Evolutionary conservation across 108 stramenopile species (phyloP).

Genomic region (Cyclotella atomus): DNA sequence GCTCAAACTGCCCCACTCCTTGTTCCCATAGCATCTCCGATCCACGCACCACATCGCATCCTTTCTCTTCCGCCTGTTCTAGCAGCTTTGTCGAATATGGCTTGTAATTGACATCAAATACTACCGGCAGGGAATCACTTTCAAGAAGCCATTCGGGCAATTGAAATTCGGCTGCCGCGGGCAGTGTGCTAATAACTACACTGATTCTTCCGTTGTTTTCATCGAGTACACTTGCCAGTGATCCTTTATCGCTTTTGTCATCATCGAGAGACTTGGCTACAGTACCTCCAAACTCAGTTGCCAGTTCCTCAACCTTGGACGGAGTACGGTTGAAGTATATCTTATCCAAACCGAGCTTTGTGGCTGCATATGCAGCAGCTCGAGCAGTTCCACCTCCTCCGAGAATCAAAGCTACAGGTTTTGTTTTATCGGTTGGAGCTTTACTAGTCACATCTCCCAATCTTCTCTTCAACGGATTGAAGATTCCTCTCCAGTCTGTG

Average conservation of each 20-base stretch:
- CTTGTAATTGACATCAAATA: conserved; percentile 97
- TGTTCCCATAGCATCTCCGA: conserved; percentile 99
- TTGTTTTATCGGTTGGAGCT: conserved; percentile 6
- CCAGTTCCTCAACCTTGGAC: conserved; percentile 87
- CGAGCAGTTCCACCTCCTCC: conserved; percentile 98
- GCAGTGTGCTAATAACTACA: conserved; percentile 94
- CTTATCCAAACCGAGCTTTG: conserved; percentile 80
- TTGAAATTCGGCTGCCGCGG: conserved; percentile 88
- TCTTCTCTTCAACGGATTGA: conserved; percentile 81
- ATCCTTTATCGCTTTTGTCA: conserved; percentile 25
- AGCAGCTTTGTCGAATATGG: conserved; percentile 91
- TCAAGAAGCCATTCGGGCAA: conserved; percentile 85
- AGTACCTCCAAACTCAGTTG: conserved; percentile 86
- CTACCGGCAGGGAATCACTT: conserved; percentile 50
- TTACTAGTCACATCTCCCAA: conserved; percentile 55
- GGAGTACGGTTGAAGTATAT: conserved; percentile 96
- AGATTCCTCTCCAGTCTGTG: conserved; percentile 99
- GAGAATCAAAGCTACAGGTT: conserved; percentile 80
- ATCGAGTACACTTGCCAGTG: conserved; percentile 39
- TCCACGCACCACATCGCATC: conserved; percentile 89
- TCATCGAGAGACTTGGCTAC: conserved; percentile 74
- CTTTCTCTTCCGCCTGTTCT: conserved; percentile 80
- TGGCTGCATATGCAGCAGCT: conserved; percentile 90
- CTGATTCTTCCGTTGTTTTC: conserved; percentile 37
- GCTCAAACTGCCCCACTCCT: conserved; percentile 95